These are phyloP conservation scores for Xylaria polymorpha DNA, from an alignment of 2,329 filamentous ascomycete species.

Conservation along the genomic window DNA sequence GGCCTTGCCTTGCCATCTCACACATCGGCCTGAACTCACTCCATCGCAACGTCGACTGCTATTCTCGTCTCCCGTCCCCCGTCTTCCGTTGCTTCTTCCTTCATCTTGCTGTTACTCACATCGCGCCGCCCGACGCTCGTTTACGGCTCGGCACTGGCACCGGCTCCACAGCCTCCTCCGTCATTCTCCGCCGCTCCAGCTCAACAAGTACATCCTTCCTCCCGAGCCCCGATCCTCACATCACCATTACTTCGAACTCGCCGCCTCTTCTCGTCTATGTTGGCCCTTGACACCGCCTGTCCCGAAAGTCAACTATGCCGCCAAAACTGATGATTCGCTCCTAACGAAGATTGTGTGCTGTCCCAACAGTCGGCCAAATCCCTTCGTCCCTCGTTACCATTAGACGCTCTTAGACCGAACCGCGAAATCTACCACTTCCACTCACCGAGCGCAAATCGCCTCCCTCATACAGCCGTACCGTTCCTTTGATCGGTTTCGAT, in stretches of 20 bases:
- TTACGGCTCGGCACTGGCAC: constrained; percentile 30
- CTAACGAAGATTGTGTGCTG: constrained; percentile 44
- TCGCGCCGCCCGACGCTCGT: constrained; percentile 27
- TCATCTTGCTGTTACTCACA: background rate
- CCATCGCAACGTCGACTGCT: constrained; percentile 4
- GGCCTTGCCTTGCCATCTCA: background rate
- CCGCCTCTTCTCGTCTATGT: constrained; percentile 40
- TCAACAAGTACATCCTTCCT: constrained; percentile 22
- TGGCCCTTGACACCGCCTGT: constrained; percentile 37
- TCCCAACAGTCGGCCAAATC: constrained; percentile 21
- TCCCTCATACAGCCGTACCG: constrained; percentile 30
- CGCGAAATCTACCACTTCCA: constrained; percentile 10
- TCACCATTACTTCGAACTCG: constrained; percentile 26
- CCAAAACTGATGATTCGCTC: constrained; percentile 41
- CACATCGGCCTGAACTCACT: background rate
- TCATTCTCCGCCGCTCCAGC: constrained; percentile 29
- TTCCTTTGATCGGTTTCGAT: constrained; percentile 22
- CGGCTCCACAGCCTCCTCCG: constrained; percentile 32
- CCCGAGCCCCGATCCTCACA: constrained; percentile 22
- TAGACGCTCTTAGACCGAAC: constrained; percentile 20
- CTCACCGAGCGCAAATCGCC: constrained; percentile 35
- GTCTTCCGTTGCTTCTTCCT: background rate
- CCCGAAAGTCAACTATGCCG: constrained; percentile 48
- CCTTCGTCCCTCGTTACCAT: constrained; percentile 8
- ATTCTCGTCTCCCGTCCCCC: background rate